Conservation (phyloP, 2,329 filamentous ascomycete species). For the Cercospora citrullina region DNA sequence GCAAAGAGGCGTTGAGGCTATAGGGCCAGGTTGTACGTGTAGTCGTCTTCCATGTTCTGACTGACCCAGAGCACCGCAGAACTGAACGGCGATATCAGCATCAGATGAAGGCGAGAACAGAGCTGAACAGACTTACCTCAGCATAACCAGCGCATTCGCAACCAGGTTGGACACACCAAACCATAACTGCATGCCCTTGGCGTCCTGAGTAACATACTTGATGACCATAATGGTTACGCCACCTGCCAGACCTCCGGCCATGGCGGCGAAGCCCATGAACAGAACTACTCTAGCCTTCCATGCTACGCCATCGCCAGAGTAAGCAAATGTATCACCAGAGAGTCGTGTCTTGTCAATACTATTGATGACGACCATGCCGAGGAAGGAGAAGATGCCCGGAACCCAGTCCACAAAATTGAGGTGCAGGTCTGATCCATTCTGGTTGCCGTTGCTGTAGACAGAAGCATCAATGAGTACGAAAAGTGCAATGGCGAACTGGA, state of each 20-base stretch:
- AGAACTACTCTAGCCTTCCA: constrained; percentile 69
- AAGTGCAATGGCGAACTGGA: constrained; percentile 67
- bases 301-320: constrained; percentile 63
- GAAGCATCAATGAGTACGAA: constrained; percentile 69
- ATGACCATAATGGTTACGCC: constrained; percentile 67
- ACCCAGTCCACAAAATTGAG: constrained; percentile 73
- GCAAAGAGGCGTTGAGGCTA: constrained; percentile 35
- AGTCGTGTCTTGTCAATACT: constrained; percentile 68
- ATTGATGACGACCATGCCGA: constrained; percentile 73
- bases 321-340: constrained; percentile 64
- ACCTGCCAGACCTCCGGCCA: constrained; percentile 67
- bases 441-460: constrained; percentile 61
- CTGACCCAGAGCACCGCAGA: constrained; percentile 67
- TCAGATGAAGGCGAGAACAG: not conserved
- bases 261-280: constrained; percentile 68
- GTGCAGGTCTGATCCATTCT: constrained; percentile 61
- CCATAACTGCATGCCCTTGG: constrained; percentile 63
- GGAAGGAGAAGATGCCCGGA: constrained; percentile 66
- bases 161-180: constrained; percentile 67
- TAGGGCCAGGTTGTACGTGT: constrained; percentile 67
- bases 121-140: constrained; percentile 54
- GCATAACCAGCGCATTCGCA: constrained; percentile 65
- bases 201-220: constrained; percentile 64
- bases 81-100: constrained; percentile 45
- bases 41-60: constrained; percentile 73